Conservation (phyloP, 2,329 filamentous ascomycete species). For the Fusarium avenaceum region DNA sequence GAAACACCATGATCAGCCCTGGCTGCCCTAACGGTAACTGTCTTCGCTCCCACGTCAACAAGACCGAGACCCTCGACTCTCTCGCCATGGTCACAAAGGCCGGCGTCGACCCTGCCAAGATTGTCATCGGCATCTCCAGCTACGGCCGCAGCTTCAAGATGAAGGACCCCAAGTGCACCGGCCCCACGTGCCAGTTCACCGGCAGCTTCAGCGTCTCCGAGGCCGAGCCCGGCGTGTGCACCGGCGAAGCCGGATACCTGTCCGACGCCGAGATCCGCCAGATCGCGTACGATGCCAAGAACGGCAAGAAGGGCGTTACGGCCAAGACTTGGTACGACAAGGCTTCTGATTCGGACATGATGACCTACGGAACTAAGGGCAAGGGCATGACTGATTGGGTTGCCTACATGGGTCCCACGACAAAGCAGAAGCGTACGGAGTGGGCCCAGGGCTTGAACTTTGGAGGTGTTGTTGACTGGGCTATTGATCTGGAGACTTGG, state of each 20-base stretch:
- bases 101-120: constrained; percentile 51
- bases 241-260: constrained; percentile 45
- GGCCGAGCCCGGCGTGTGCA: constrained; percentile 48
- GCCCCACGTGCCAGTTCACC: constrained; percentile 45
- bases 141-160: constrained; percentile 52
- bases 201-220: constrained; percentile 43
- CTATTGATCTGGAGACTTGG: constrained; percentile 49
- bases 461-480: constrained; percentile 52
- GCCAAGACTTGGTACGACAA: constrained; percentile 42
- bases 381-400: constrained; percentile 49
- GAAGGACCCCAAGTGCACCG: constrained; percentile 45
- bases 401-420: constrained; percentile 49
- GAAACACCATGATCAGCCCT: constrained; percentile 44
- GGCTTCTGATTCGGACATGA: constrained; percentile 44
- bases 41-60: constrained; percentile 56
- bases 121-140: constrained; percentile 49
- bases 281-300: constrained; percentile 42
- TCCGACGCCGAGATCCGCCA: constrained; percentile 50
- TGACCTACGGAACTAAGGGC: constrained; percentile 41
- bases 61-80: constrained; percentile 55
- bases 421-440: constrained; percentile 41
- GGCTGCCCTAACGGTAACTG: constrained; percentile 52
- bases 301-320: constrained; percentile 32
- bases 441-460: constrained; percentile 48
- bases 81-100: constrained; percentile 57